Percentiles rank a stretch among this genome's conserved stretches.
Evolutionary conservation across 768 basidiomycete species (phyloP).

Genomic region (Panus rudis): DNA sequence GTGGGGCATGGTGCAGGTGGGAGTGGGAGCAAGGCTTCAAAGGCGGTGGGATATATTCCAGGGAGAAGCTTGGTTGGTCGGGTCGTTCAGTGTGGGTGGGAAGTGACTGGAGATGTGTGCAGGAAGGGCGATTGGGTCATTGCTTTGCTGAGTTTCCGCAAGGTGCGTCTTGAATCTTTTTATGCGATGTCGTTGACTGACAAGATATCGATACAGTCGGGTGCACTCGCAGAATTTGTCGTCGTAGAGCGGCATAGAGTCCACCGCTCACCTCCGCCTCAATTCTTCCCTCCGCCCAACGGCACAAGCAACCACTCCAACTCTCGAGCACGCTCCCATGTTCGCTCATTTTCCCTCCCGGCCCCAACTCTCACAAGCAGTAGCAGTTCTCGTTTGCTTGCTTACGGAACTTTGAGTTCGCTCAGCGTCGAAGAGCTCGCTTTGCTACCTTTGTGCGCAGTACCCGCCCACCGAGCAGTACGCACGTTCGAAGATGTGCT

Average conservation of each 20-base stretch:
- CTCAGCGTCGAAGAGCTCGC: conserved; percentile 69
- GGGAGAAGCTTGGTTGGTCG: conserved; percentile 84
- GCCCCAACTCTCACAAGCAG: conserved; percentile 11
- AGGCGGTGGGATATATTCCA: conserved; percentile 85
- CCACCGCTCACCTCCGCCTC: conserved; percentile 56
- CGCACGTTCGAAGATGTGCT: conserved; percentile 55
- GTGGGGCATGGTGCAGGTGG: conserved; percentile 13
- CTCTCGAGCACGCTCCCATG: conserved; percentile 19
- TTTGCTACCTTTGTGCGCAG: conserved; percentile 68
- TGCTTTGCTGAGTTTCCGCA: conserved; percentile 70
- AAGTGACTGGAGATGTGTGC: conserved; percentile 52
- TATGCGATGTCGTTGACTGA: conserved; percentile 10
- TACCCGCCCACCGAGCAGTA: conserved; percentile 79
- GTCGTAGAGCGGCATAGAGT: conserved; percentile 74
- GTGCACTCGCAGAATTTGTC: conserved; percentile 86
- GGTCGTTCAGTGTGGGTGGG: conserved; percentile 77
- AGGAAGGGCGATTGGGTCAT: conserved; percentile 83
- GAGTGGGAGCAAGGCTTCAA: no score
- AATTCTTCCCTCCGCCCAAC: conserved; percentile 19
- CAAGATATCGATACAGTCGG: conserved; percentile 42
- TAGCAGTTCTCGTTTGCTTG: no score
- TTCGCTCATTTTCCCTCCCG: conserved; percentile 20
- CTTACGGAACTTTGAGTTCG: conserved; percentile 8
- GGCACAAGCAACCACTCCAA: no score
- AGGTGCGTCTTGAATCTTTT: conserved; percentile 43